Base-by-base conservation (phyloP, 768 basidiomycete genomes). In the Phylloporus scabripes region DNA sequence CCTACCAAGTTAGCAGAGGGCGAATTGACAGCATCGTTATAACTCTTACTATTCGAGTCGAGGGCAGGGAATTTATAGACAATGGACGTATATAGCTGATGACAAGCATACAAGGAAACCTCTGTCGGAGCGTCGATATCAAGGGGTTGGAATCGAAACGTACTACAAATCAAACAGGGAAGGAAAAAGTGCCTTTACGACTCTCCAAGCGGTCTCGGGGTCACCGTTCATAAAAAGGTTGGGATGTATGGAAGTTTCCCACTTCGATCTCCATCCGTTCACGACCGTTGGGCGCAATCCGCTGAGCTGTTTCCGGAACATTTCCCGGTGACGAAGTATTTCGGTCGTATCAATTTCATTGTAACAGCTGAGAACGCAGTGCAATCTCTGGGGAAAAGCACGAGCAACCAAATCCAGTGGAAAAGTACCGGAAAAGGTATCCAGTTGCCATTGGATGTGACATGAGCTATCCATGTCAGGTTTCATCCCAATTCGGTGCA, bases 401-500 rank as follows among this genome's bases (percentile, higher is more conserved):
- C 17, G 7, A 33, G 34, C 4, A 15, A 2, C 5, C 21, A 58
- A 49, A 5, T n/a, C 8, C 12, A 3, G 2, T 21, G 59, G 51
- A 29, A 60, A 48, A 11, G 53, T 12, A 21, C 1, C 0, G 7
- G 47, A 40, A 14, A 61, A 60, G 17, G 24, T 5, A 17, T 52
- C 7, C 36, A 61, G 15, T 3, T 60, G 46, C 1, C 2, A 1
- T 10, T 53, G 52, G 10, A 60, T 6, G 2, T 9, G 17, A n/a
- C n/a, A n/a, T 28, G 7, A 1, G 1, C 17, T 10, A 0, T 5
- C 29, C 11, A 8, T 0, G 1, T 0, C 0, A 8, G 42, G 51
- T 15, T 49, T 17, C 5, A 7, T 36, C 23, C 47, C 60, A 17
- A 61, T 2, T 31, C 42, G 42, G 42, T 55, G 49, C 53, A 58